Percentiles rank a stretch among this genome's conserved stretches.
phyloP scores from a whole-genome alignment of 2,329 filamentous ascomycete species.

The Fusarium chaquense region DNA sequence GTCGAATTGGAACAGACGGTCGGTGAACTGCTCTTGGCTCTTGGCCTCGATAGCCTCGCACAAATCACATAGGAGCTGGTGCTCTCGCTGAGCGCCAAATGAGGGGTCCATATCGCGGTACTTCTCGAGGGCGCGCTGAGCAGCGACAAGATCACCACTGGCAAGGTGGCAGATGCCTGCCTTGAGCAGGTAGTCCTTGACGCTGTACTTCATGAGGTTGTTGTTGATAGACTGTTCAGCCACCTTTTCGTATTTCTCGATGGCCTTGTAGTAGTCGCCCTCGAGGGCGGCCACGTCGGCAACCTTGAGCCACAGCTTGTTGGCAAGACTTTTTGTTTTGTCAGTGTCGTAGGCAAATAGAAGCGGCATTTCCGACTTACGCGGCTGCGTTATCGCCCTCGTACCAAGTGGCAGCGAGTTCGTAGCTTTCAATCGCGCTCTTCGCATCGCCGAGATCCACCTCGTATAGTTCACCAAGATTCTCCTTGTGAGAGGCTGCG shows the following conservation, averaged over 20 bases:
- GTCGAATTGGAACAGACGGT: constrained; percentile 90
- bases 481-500: constrained; percentile 91
- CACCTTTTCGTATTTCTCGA: constrained; percentile 86
- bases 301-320: constrained; percentile 93
- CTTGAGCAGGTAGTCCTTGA: constrained; percentile 97
- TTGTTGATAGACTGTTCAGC: constrained; percentile 83
- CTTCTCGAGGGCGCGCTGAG: constrained; percentile 81
- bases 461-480: constrained; percentile 88
- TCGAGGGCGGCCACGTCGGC: constrained; percentile 88
- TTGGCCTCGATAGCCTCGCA: constrained; percentile 79
- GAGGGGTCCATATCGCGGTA: constrained; percentile 84
- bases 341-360: neutral
- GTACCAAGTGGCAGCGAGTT: constrained; percentile 89
- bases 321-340: constrained; percentile 78
- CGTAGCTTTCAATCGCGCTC: constrained; percentile 84
- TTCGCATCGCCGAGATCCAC: constrained; percentile 81
- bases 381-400: constrained; percentile 87
- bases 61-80: constrained; percentile 83
- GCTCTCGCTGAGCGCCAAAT: constrained; percentile 82
- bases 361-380: constrained; percentile 60
- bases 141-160: constrained; percentile 78
- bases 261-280: constrained; percentile 85
- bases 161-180: constrained; percentile 90
- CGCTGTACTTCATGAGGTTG: constrained; percentile 91
- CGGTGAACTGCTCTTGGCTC: constrained; percentile 85